phyloP scores from a whole-genome alignment of 2,329 filamentous ascomycete species.

The Nothophoma quercina region DNA sequence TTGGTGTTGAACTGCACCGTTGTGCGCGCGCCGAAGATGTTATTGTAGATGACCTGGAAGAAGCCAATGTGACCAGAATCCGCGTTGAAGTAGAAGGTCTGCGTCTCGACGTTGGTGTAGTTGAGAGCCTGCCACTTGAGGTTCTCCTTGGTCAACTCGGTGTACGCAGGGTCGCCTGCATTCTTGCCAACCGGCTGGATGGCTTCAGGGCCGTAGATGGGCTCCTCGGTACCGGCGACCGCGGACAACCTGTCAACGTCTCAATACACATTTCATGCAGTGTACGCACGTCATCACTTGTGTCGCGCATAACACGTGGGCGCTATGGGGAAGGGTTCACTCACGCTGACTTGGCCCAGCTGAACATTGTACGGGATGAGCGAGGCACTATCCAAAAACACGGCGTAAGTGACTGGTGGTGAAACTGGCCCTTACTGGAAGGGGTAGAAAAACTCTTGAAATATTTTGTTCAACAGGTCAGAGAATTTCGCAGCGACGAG shows the following conservation, averaged over 20 bases:
- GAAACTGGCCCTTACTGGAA: conserved; percentile 29
- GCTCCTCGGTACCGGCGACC: conserved; percentile 94
- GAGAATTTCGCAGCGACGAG: conserved; percentile 37
- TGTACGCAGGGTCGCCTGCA: conserved; percentile 78
- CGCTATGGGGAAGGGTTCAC: conserved; percentile 47
- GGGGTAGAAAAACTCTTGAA: conserved; percentile 40
- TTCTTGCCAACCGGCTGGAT: conserved; percentile 87
- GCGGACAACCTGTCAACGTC: conserved; percentile 63
- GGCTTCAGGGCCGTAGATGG: conserved; percentile 89
- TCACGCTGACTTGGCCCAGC: conserved; percentile 93
- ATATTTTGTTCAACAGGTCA: conserved; percentile 33
- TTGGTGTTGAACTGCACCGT: conserved; percentile 96
- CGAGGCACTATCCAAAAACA: conserved; percentile 41
- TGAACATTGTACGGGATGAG: conserved; percentile 70
- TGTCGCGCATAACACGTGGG: conserved; percentile 27
- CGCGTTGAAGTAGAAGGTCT: conserved; percentile 89
- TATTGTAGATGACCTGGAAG: conserved; percentile 95
- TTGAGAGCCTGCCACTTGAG: conserved; percentile 83
- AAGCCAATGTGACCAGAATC: conserved; percentile 80
- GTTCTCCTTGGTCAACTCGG: conserved; percentile 78
- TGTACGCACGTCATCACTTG: conserved; percentile 17
- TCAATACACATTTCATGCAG: conserved; percentile 17
- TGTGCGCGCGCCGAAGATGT: conserved; percentile 87
- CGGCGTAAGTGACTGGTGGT: conserved; percentile 36
- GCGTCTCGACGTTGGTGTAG: conserved; percentile 90